These are phyloP conservation scores for Forsythia viridissima DNA, from an alignment of 257 asterid species.

Conservation along the genomic window DNA sequence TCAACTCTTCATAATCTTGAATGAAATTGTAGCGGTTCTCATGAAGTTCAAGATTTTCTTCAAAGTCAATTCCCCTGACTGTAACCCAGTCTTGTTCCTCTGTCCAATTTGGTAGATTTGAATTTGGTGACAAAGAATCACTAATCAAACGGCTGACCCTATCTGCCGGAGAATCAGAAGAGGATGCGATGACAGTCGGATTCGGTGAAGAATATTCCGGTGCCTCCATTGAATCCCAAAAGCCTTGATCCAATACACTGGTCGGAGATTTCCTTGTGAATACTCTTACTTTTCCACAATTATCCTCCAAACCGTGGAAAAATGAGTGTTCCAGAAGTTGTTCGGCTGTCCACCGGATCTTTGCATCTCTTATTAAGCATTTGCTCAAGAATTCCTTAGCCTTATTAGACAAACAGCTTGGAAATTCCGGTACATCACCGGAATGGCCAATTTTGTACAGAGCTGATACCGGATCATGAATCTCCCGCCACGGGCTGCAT, in stretches of 20 bases:
- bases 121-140: background rate
- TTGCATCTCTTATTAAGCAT: conserved; percentile 58
- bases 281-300: background rate
- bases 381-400: conserved; percentile 52
- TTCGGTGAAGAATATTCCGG: conserved; percentile 24
- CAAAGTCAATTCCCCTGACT: conserved; percentile 43
- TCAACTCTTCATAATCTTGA: conserved; percentile 18
- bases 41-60: conserved; percentile 26
- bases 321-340: conserved; percentile 73
- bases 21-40: background rate
- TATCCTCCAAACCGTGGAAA: conserved; percentile 22
- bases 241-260: conserved; percentile 60
- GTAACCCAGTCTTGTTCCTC: conserved; percentile 72
- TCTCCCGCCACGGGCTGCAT: conserved; percentile 68
- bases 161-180: conserved; percentile 36
- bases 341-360: conserved; percentile 61
- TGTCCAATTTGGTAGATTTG: conserved; percentile 35
- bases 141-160: conserved; percentile 50
- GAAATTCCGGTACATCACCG: conserved; percentile 60
- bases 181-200: conserved; percentile 7
- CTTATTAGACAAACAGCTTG: conserved; percentile 49
- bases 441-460: conserved; percentile 63
- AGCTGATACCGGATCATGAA: conserved; percentile 69
- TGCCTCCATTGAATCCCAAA: conserved; percentile 68
- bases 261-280: conserved; percentile 63